Conservation (phyloP, 148 eudicot species). For the Euryodendron excelsum region DNA sequence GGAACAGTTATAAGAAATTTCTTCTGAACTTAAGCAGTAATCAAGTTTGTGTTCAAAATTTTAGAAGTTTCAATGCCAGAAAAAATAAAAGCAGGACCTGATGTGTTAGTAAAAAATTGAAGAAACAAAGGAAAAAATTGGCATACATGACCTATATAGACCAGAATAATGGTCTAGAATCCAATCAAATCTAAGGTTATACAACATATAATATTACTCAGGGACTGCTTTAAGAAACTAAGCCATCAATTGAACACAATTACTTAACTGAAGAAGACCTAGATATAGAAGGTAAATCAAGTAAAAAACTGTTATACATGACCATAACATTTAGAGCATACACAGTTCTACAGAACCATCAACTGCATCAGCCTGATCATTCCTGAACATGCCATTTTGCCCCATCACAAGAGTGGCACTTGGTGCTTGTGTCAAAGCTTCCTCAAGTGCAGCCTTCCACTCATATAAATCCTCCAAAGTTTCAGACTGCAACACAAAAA, state of each 20-base stretch:
- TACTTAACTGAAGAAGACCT: not conserved
- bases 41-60: not conserved
- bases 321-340: not conserved
- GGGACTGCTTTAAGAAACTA: not conserved
- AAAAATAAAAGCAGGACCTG: too few relatives aligned
- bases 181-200: not conserved
- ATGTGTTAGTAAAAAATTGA: not conserved
- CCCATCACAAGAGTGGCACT: constrained; percentile 53
- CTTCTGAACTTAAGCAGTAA: not conserved
- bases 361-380: constrained; percentile 47
- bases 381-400: constrained; percentile 53
- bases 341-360: constrained; percentile 34
- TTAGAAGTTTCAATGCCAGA: too few relatives aligned
- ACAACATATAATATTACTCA: not conserved
- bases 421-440: constrained; percentile 83
- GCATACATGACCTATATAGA: too few relatives aligned
- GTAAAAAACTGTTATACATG: not conserved
- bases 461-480: constrained; percentile 72
- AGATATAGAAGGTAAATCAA: not conserved
- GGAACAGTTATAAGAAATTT: not conserved
- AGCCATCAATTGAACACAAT: not conserved
- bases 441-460: constrained; percentile 91
- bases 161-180: not conserved
- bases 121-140: not conserved
- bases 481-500: constrained; percentile 61